Percentiles rank a stretch among this genome's conserved stretches.
Conservation (phyloP, 139 green algal genomes). For the Tetradesmus obliquus region DNA sequence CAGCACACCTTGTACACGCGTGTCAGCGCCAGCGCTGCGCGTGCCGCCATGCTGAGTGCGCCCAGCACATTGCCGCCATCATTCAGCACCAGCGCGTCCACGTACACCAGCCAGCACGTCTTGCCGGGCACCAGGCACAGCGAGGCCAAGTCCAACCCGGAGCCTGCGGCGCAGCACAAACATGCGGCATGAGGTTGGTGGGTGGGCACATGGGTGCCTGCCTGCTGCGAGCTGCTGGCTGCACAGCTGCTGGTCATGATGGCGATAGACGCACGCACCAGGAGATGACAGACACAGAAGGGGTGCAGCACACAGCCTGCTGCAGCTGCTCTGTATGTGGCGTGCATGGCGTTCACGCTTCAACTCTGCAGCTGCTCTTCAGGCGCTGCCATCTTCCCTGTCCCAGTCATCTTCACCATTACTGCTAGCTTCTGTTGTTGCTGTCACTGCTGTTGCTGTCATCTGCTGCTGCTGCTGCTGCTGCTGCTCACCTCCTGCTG, state of each 20-base stretch:
- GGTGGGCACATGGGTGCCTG: no score
- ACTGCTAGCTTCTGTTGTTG: neutral
- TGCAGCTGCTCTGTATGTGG: neutral
- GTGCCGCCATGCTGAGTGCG: slow-evolving; percentile 77
- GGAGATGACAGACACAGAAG: no score
- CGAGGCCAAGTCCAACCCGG: slow-evolving; percentile 67
- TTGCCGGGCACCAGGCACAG: slow-evolving; percentile 86
- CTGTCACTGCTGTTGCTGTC: neutral
- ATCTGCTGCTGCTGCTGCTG: neutral
- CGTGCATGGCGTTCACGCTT: neutral
- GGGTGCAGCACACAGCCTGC: no score
- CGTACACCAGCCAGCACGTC: slow-evolving; percentile 83
- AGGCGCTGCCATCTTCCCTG: neutral
- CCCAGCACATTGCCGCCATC: slow-evolving; percentile 86
- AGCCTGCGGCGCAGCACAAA: neutral
- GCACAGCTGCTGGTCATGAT: neutral
- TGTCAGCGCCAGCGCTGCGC: slow-evolving; percentile 76
- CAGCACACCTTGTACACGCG: slow-evolving; percentile 61
- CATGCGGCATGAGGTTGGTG: no score
- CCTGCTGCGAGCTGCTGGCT: neutral
- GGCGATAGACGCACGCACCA: no score
- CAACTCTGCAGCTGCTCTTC: neutral
- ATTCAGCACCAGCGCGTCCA: slow-evolving; percentile 89
- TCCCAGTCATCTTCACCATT: no score
- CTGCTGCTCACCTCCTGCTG: slow-evolving; percentile 13